Conservation (phyloP, 257 asterid species). For the Gynochthodes officinalis region DNA sequence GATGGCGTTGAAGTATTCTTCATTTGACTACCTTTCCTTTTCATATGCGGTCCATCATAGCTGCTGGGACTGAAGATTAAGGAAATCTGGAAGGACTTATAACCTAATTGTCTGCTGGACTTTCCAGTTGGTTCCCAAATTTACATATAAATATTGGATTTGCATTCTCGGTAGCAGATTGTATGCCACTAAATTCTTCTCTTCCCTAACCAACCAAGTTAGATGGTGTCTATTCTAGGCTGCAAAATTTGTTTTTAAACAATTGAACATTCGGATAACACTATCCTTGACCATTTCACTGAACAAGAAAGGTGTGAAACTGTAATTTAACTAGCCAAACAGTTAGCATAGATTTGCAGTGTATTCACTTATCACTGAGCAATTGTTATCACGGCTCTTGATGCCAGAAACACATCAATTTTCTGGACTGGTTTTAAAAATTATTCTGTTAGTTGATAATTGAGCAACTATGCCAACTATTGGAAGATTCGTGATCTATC, state of each 20-base stretch:
- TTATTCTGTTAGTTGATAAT: too few species aligned
- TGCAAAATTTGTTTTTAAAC: too few species aligned
- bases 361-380: neutral
- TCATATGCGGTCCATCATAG: slow-evolving; percentile 4
- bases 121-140: neutral
- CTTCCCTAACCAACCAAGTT: too few species aligned
- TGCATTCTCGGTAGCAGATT: too few species aligned
- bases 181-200: too few species aligned
- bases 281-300: neutral
- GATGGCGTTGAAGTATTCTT: neutral
- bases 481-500: neutral
- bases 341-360: neutral
- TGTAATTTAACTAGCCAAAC: neutral
- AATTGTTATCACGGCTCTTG: neutral
- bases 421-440: neutral
- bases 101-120: neutral
- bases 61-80: slow-evolving; percentile 4
- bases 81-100: slow-evolving; percentile 7
- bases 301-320: neutral
- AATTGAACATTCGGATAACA: neutral
- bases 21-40: neutral
- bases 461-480: neutral
- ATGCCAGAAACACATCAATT: neutral
- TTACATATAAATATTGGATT: neutral
- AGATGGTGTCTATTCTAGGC: too few species aligned